Base-by-base conservation (phyloP, 2,329 filamentous ascomycete genomes). In the Orbilia oligospora region DNA sequence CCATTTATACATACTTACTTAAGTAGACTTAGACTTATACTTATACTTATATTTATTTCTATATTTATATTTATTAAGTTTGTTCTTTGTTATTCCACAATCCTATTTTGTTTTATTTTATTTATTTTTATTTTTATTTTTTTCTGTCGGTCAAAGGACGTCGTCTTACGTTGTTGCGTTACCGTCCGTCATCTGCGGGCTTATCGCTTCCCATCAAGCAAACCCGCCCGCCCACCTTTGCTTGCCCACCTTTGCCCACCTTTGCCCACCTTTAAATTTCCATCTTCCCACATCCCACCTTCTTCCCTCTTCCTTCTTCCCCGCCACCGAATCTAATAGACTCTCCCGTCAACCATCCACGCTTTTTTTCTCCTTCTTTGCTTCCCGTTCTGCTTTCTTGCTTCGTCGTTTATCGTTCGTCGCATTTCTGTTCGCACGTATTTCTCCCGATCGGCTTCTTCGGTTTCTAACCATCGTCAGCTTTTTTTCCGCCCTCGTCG, bases 391-490 rank as follows among this genome's bases (percentile, higher is more conserved):
- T 56, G 14, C 55, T 69, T 53, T 71, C 64, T 53, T 63, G 56
- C 46, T 80, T 63, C 64, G 53, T 75, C 71, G 41, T 75, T 72
- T 61, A 51, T 65, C 63, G 81, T 75, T 49, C 76, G 77, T 36
- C 82, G 81, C 33, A 80, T 61, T 63, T 55, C 65, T 81, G 58
- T 81, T 79, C 30, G 55, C 68, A 33, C 46, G 44, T 86, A 82
- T 61, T 63, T 38, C 27, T 61, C 61, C 51, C 41, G 38, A 36
- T 48, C 58, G 71, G 63, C 55, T 76, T 71, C 64, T 70, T 77
- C 64, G 67, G 51, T 58, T 58, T 80, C 70, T 76, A 76, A 67
- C 72, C 67, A 64, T 79, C 71, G 67, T 78, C 71, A 73, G 67
- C 73, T 63, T 69, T 77, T 75, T 71, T 46, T 46, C 12, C n/a